Percentiles rank a stretch among this genome's conserved stretches.
phyloP scores from a whole-genome alignment of 106 monocot genomes.

The Dendrobium huoshanense region DNA sequence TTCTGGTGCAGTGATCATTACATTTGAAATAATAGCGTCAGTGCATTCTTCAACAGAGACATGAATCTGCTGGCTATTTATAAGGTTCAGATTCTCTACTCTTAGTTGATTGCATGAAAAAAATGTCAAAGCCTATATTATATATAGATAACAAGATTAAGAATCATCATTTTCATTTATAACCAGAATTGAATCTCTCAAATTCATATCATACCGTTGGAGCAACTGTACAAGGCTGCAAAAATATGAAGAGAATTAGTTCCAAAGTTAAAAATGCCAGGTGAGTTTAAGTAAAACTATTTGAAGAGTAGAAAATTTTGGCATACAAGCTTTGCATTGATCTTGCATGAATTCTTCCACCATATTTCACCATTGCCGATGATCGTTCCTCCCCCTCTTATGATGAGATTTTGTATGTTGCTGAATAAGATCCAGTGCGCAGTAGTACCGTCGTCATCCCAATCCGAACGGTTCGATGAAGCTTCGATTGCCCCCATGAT shows the following conservation, averaged over 20 bases:
- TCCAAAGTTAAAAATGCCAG: neutral
- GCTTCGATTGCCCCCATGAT: conserved; percentile 17
- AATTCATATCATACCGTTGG: conserved; percentile 45
- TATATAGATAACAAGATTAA: neutral
- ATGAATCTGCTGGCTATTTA: conserved; percentile 74
- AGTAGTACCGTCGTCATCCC: neutral
- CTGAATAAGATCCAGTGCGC: conserved; percentile 17
- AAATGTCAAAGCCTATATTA: conserved; percentile 68
- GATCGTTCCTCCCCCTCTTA: conserved; percentile 21
- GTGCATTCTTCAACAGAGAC: conserved; percentile 38
- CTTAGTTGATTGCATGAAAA: conserved; percentile 39
- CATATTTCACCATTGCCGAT: conserved; percentile 20
- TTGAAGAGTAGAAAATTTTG: neutral
- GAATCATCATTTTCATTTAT: neutral
- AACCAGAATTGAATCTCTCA: neutral
- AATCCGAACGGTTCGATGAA: conserved; percentile 8
- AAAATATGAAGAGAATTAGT: neutral
- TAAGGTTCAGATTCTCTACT: conserved; percentile 40
- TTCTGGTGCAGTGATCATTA: conserved; percentile 41
- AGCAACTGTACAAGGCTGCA: conserved; percentile 64
- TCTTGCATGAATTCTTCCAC: conserved; percentile 25
- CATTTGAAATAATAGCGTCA: conserved; percentile 26
- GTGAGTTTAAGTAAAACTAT: neutral
- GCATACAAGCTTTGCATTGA: conserved; percentile 10
- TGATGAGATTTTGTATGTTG: conserved; percentile 4